Conservation (phyloP, 495 filamentous ascomycete genomes). For the Xanthoparmelia taractica region DNA sequence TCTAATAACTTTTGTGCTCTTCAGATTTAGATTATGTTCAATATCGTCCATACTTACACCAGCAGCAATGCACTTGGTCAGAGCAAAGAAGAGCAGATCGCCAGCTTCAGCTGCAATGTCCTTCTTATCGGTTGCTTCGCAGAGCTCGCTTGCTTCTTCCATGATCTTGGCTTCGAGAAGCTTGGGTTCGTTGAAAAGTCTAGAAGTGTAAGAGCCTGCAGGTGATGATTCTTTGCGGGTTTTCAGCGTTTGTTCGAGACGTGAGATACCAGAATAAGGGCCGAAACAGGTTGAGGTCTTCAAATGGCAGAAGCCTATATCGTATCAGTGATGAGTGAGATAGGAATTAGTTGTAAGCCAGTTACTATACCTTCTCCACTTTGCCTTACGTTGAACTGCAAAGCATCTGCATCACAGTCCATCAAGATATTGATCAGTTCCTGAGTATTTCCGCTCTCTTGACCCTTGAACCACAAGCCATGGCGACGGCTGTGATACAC, state of each 20-base stretch:
- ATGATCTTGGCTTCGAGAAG: slow-evolving; percentile 91
- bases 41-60: slow-evolving; percentile 82
- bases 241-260: slow-evolving; percentile 75
- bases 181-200: slow-evolving; percentile 85
- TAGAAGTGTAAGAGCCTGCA: slow-evolving; percentile 82
- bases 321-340: slow-evolving; percentile 25
- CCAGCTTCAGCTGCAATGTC: slow-evolving; percentile 91
- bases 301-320: slow-evolving; percentile 83
- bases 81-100: slow-evolving; percentile 89
- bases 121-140: slow-evolving; percentile 69
- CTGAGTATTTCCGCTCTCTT: slow-evolving; percentile 86
- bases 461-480: slow-evolving; percentile 94
- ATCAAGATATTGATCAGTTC: slow-evolving; percentile 74
- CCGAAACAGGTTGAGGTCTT: slow-evolving; percentile 90
- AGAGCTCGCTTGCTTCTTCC: slow-evolving; percentile 94
- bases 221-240: slow-evolving; percentile 74
- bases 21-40: slow-evolving; percentile 84
- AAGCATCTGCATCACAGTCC: slow-evolving; percentile 89
- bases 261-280: slow-evolving; percentile 66
- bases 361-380: slow-evolving; percentile 56
- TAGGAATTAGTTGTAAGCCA: background rate
- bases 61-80: slow-evolving; percentile 75
- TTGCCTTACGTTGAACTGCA: slow-evolving; percentile 83
- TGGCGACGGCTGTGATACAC: slow-evolving; percentile 85
- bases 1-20: slow-evolving; percentile 87